These are phyloP conservation scores for Tetraselmis striata DNA, from an alignment of 139 green algal species.

Conservation along the genomic window DNA sequence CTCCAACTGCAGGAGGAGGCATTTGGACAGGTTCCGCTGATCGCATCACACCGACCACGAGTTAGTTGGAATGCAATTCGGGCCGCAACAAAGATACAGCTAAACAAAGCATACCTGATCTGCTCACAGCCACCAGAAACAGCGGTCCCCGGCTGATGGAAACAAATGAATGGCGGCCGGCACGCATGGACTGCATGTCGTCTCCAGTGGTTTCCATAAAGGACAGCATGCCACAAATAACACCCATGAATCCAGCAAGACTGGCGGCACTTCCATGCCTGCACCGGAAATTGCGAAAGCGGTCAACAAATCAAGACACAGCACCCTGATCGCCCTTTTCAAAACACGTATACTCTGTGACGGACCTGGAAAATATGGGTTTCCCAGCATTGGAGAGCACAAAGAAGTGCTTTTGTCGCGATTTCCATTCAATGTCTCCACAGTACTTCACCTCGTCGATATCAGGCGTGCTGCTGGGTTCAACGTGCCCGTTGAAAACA, in stretches of 20 bases:
- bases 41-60: slow-evolving; percentile 25
- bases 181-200: slow-evolving; percentile 31
- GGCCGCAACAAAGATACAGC: slow-evolving; percentile 44
- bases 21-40: not conserved
- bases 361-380: not conserved
- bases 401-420: not conserved
- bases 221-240: slow-evolving; percentile 23
- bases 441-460: not conserved
- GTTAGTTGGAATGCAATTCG: slow-evolving; percentile 47
- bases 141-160: slow-evolving; percentile 58
- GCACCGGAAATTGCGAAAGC: not conserved
- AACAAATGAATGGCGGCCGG: slow-evolving; percentile 51
- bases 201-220: slow-evolving; percentile 38
- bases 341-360: too few relatives aligned
- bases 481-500: not conserved
- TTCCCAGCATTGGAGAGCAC: not conserved
- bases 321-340: too few relatives aligned
- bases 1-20: slow-evolving; percentile 25
- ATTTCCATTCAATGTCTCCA: not conserved
- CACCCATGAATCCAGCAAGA: not conserved
- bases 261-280: not conserved
- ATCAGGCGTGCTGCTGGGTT: not conserved
- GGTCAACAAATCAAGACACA: too few relatives aligned
- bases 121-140: slow-evolving; percentile 50
- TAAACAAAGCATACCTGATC: slow-evolving; percentile 39